Base-by-base conservation (phyloP, 495 filamentous ascomycete species). In the Penicillium nucicola region DNA sequence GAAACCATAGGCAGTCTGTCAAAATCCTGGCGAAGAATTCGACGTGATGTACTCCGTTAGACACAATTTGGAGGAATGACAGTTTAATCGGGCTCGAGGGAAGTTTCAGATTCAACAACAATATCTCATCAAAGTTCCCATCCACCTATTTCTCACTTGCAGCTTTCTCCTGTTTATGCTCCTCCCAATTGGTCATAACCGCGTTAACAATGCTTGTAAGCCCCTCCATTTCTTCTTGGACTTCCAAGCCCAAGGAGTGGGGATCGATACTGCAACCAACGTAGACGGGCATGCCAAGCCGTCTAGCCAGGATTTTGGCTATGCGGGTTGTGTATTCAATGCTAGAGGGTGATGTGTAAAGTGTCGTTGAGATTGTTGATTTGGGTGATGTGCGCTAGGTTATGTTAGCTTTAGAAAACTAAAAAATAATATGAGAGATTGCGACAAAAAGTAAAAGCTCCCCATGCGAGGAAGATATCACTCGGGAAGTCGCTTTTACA, bases 201-300 rank as follows among this genome's bases (percentile, higher is more conserved):
- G 86, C 75, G 42, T 87, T 80, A 43, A 90, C 83, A 45, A 90
- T 81, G 56, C 77, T 77, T 50, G 75, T 80, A 45, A 97, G 79
- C 2, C 86, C 91, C 59, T 93, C 90, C 87, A 96, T 89, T 69
- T 97, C 92, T 72, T 97, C 92, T 61, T 95, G 89, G n/a, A 92
- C 82, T 9, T 78, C 83, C 18, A 88, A 82, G 1, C 87, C 87
- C 36, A 90, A 77, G 7, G 79, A 84, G 1, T 81, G 79, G 11
- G 74, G 57, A 36, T 77, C 70, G 43, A 77, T 71, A 58, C 80
- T 86, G 37, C 88, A 93, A 7, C 89, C 88, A 32, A 98, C 89
- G 64, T 97, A 97, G 1, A 86, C 83, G 2, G 89, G 90, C 42
- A 78, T 78, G 23, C 68, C 71, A 39, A 84, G 83, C 55, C 83